These are phyloP conservation scores for Syncephalis fuscata DNA, from an alignment of 371 early-diverging fungal species.

Conservation along the genomic window DNA sequence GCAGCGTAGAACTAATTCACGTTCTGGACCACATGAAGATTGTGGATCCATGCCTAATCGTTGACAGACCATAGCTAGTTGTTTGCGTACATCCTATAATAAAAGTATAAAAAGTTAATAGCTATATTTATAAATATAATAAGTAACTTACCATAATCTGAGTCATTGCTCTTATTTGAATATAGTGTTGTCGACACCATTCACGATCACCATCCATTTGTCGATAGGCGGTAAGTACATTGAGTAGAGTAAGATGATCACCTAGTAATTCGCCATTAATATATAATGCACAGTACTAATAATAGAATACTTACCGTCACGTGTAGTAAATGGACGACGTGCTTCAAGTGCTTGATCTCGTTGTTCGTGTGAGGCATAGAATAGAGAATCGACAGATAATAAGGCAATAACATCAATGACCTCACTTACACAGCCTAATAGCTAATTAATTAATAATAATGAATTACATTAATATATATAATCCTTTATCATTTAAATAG, in stretches of 20 bases:
- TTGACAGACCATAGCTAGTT: constrained; percentile 58
- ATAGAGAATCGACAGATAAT: constrained; percentile 80
- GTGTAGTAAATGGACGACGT: constrained; percentile 13
- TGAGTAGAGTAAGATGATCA: constrained; percentile 80
- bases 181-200: constrained; percentile 87
- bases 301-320: constrained; percentile 16
- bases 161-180: constrained; percentile 66
- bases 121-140: not conserved
- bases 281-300: not conserved
- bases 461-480: too few relatives aligned
- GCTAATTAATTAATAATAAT: too few relatives aligned
- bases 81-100: constrained; percentile 81
- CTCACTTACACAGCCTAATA: constrained; percentile 55
- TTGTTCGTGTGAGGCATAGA: constrained; percentile 72
- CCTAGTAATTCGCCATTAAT: constrained; percentile 29
- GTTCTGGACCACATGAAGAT: constrained; percentile 44
- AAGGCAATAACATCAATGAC: constrained; percentile 74
- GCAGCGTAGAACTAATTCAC: constrained; percentile 60
- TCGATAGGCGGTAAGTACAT: constrained; percentile 61
- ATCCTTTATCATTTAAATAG: too few relatives aligned
- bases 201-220: constrained; percentile 51
- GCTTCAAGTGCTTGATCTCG: constrained; percentile 74
- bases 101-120: too few relatives aligned
- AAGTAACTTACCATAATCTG: constrained; percentile 46
- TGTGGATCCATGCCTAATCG: constrained; percentile 43